Conservation (phyloP, 2,329 filamentous ascomycete species). For the Sclerotinia subarctica region DNA sequence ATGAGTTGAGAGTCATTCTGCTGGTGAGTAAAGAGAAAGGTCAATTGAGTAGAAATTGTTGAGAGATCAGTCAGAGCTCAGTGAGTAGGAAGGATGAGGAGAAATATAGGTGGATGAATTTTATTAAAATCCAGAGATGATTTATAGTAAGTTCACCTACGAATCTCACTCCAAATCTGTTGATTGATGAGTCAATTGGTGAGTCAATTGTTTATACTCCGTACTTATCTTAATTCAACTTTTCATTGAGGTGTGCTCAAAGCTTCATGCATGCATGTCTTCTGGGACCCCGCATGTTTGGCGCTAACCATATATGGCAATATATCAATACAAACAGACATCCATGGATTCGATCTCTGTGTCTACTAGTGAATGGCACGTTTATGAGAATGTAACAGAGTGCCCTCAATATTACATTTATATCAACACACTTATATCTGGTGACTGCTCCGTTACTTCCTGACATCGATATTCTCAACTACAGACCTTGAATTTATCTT, state of each 20-base stretch:
- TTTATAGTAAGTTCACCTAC: constrained; percentile 13
- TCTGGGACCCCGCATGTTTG: background rate
- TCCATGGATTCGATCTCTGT: too few species aligned
- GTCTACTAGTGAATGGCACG: too few species aligned
- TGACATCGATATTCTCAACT: background rate
- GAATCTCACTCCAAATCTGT: background rate
- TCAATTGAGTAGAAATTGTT: constrained; percentile 12
- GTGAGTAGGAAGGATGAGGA: background rate
- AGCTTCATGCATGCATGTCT: background rate
- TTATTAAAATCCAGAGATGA: background rate
- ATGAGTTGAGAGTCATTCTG: constrained; percentile 17
- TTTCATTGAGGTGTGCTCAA: constrained; percentile 7
- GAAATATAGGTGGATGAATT: background rate
- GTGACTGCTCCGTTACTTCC: background rate
- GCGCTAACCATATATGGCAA: background rate
- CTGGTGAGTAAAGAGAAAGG: constrained; percentile 3
- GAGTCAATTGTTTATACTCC: background rate
- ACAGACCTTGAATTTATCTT: too few species aligned
- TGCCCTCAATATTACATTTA: too few species aligned
- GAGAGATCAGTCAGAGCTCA: background rate
- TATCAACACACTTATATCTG: too few species aligned
- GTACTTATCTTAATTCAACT: background rate
- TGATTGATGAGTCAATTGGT: constrained; percentile 7
- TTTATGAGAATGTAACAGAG: too few species aligned
- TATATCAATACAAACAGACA: background rate